phyloP scores from a whole-genome alignment of 2,329 filamentous ascomycete species.

The Hymenoscyphus repandus region DNA sequence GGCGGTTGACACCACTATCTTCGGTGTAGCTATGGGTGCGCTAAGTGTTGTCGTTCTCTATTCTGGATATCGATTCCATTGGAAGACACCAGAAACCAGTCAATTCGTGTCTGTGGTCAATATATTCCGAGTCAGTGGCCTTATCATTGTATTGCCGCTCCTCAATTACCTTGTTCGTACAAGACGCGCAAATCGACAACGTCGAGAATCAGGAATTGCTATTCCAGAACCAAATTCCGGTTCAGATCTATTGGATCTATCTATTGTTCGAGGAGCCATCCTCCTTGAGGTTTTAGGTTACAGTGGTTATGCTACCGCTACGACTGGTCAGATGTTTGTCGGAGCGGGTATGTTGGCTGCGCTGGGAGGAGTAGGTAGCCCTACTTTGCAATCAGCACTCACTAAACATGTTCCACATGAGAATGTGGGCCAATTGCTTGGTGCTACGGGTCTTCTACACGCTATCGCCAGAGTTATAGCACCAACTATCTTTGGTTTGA shows the following conservation, averaged over 20 bases:
- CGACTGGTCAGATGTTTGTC: constrained; percentile 60
- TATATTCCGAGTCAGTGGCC: constrained; percentile 63
- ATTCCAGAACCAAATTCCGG: constrained; percentile 43
- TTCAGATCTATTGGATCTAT: constrained; percentile 72
- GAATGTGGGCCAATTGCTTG: constrained; percentile 79
- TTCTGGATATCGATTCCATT: constrained; percentile 71
- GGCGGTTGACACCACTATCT: constrained; percentile 73
- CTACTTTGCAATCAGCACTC: constrained; percentile 75
- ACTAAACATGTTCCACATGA: constrained; percentile 89
- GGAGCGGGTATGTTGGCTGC: constrained; percentile 67
- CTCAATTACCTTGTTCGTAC: constrained; percentile 70
- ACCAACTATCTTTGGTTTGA: constrained; percentile 76
- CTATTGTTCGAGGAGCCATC: constrained; percentile 69
- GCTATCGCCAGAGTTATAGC: constrained; percentile 73
- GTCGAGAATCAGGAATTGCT: constrained; percentile 56
- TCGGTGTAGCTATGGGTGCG: constrained; percentile 75
- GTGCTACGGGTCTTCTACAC: constrained; percentile 81
- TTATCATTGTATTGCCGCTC: constrained; percentile 70
- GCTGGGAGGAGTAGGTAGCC: constrained; percentile 77
- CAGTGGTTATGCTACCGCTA: constrained; percentile 65
- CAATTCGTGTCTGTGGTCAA: constrained; percentile 79
- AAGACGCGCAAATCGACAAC: constrained; percentile 23
- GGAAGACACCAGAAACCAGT: constrained; percentile 76
- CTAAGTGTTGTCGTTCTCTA: constrained; percentile 83
- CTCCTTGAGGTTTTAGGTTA: constrained; percentile 72